phyloP scores from a whole-genome alignment of 192 early-diverging fungal species.

The Allomyces macrogynus region DNA sequence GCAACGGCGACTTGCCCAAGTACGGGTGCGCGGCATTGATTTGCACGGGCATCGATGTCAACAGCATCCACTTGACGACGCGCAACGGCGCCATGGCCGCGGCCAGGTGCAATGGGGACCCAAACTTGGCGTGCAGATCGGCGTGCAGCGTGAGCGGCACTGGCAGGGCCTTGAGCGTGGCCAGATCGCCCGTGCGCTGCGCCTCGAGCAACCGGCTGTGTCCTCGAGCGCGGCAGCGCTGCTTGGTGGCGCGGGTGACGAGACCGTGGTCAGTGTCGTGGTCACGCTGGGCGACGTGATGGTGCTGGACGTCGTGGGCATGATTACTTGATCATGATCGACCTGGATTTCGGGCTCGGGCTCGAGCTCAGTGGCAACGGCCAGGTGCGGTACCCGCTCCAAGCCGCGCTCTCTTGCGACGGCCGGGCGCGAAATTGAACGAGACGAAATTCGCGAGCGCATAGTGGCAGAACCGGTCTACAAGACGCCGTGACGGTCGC shows the following conservation, averaged over 20 bases:
- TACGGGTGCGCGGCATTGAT: constrained; percentile 6
- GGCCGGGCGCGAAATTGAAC: constrained; percentile 57
- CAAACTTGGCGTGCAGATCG: constrained; percentile 4
- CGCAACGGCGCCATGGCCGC: constrained; percentile 8
- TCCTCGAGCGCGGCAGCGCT: no score
- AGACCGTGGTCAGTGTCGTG: no score
- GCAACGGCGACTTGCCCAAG: constrained; percentile 15
- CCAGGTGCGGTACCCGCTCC: not conserved
- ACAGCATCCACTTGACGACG: not conserved
- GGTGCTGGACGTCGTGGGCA: no score
- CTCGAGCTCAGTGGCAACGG: not conserved
- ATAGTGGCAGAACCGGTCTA: no score
- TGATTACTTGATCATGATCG: not conserved
- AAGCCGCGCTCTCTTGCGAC: constrained; percentile 18
- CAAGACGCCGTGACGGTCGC: no score
- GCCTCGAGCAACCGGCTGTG: no score
- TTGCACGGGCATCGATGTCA: not conserved
- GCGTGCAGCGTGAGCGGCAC: no score
- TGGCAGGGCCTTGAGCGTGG: no score
- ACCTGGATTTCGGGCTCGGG: not conserved
- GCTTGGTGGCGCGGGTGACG: no score
- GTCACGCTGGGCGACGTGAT: no score
- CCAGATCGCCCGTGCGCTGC: no score
- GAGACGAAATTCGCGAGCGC: no score
- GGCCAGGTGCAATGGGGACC: constrained; percentile 15